phyloP scores from a whole-genome alignment of 345 rosid species.

The Xanthoceras sorbifolium region DNA sequence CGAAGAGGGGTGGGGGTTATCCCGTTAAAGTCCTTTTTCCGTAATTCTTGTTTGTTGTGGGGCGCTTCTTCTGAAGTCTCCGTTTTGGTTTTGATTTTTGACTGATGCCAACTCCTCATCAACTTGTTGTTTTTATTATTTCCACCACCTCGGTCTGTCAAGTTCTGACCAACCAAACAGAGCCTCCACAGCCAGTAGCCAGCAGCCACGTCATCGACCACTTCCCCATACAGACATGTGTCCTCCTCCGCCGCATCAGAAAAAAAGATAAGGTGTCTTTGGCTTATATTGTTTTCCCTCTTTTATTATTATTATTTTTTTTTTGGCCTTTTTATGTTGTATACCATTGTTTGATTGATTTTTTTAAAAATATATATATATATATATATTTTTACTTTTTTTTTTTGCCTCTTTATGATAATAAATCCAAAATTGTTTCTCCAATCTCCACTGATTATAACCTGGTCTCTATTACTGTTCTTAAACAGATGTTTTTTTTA shows the following conservation, averaged over 20 bases:
- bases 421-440: background rate
- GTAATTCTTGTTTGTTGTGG: background rate
- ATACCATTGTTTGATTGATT: too few species aligned
- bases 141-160: background rate
- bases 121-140: background rate
- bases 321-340: conserved; percentile 10
- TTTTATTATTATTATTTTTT: background rate
- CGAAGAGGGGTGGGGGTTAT: background rate
- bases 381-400: background rate
- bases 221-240: conserved; percentile 36
- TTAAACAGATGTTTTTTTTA: background rate
- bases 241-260: conserved; percentile 6
- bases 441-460: background rate
- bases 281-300: conserved; percentile 31
- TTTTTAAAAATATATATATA: too few species aligned
- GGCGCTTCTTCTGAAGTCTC: conserved; percentile 9
- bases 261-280: conserved; percentile 39
- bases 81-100: background rate
- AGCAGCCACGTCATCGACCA: conserved; percentile 15
- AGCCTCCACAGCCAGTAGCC: background rate
- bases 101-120: conserved; percentile 17
- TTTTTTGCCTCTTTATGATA: background rate
- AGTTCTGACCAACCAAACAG: background rate
- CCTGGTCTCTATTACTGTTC: too few species aligned
- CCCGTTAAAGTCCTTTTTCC: conserved; percentile 11